Base-by-base conservation (phyloP, 148 eudicot genomes). In the Vaccinium darrowii region DNA sequence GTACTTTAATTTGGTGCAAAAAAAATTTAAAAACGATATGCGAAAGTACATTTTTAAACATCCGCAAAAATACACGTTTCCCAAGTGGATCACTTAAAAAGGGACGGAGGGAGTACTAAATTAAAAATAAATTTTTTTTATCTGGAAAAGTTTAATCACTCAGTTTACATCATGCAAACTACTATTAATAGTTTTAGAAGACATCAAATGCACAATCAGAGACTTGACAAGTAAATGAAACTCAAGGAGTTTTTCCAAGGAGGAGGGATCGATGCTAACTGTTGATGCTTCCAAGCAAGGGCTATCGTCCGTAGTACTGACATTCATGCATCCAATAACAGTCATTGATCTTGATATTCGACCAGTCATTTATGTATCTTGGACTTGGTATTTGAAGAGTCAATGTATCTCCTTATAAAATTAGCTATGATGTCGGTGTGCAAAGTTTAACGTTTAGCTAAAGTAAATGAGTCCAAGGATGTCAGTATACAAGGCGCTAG, bases 301-400 rank as follows among this genome's bases (percentile, higher is more conserved):
- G 77, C 19, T 73, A 73, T 36, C 5, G 50, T 39, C 50, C 77
- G 13, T 73, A 16, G 50, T 73, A 73, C 16, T 12, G 14, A 67
- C 36, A 25, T 67, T 67, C 73, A 67, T 67, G 73, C 73, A 67
- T 67, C 73, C 27, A 67, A 27, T 67, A 63, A 71, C 43, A 71
- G 18, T 71, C 16, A 30, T 71, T 71, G 43, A 30, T 73, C 76
- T 33, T 33, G 76, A n/a, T 30, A 30, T 30, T 30, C 30, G 30
- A 30, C 30, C 16, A 3, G 14, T 25, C 36, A 25, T 67, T 67
- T 36, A 67, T 67, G 73, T 36, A 67, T 67, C 73, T 71, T 71
- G 43, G 13, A 36, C 76, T 33, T 33, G 76, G 30, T 30, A 7
- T 60, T 63, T n/a, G 71, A 63, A 63, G 71, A 63, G 27, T 63